phyloP scores from a whole-genome alignment of 2,329 filamentous ascomycete species.

The Venturiaceae sp. region DNA sequence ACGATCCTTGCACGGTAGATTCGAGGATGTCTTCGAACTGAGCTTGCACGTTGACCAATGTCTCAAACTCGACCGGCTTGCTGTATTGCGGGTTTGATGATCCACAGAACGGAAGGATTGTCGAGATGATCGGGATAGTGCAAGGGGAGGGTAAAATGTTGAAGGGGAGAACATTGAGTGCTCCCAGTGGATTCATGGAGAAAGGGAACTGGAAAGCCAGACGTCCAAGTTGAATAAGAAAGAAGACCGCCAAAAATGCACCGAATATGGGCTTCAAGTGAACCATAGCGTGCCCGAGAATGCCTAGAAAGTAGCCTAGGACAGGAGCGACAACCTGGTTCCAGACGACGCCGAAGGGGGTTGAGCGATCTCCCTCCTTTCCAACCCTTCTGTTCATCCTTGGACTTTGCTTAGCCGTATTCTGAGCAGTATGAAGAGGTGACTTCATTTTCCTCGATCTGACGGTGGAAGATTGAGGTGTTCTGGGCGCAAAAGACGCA shows the following conservation, averaged over 20 bases:
- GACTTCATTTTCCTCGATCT: not conserved
- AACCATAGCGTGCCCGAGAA: not conserved
- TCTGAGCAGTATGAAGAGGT: not conserved
- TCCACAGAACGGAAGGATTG: not conserved
- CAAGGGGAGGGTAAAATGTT: not conserved
- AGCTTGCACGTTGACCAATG: constrained; percentile 64
- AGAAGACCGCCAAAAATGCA: not conserved
- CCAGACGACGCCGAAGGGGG: not conserved
- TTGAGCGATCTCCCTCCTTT: not conserved
- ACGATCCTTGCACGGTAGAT: constrained; percentile 53
- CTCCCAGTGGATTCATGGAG: not conserved
- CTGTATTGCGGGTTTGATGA: constrained; percentile 11
- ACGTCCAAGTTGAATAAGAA: not conserved
- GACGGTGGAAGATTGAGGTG: not conserved
- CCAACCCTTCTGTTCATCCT: not conserved
- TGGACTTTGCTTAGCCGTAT: not conserved
- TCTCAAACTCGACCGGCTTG: constrained; percentile 52
- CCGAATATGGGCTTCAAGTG: constrained; percentile 3
- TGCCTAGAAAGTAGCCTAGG: not conserved
- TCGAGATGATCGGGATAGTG: not conserved
- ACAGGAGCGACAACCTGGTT: not conserved
- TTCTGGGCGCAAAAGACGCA: not conserved
- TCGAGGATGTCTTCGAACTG: constrained; percentile 68
- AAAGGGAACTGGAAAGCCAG: not conserved
- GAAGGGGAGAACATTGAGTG: not conserved